Conservation (phyloP, 2,329 filamentous ascomycete genomes). For the Aspergillus tamarii region DNA sequence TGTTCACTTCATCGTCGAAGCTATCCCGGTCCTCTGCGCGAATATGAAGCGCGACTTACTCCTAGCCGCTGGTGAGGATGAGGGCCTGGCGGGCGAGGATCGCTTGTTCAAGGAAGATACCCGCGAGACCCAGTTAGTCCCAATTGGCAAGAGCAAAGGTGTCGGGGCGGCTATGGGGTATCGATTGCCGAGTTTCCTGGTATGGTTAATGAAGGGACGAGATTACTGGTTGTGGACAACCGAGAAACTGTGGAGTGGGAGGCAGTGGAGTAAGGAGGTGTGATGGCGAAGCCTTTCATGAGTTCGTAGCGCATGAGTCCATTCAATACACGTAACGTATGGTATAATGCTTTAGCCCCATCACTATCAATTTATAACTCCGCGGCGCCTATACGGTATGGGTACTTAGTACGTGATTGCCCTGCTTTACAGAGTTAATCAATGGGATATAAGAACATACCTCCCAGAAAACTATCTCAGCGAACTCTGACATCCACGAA, state of each 20-base stretch:
- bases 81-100: constrained; percentile 28
- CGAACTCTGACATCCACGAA: neutral
- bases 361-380: neutral
- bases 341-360: neutral
- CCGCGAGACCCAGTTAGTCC: constrained; percentile 52
- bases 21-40: constrained; percentile 49
- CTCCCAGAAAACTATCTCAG: neutral
- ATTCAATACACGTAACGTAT: neutral
- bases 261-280: constrained; percentile 52
- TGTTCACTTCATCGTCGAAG: constrained; percentile 47
- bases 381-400: neutral
- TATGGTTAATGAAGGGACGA: constrained; percentile 56
- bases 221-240: constrained; percentile 59
- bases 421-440: too few species aligned
- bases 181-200: constrained; percentile 47
- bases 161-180: constrained; percentile 52
- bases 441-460: neutral
- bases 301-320: neutral
- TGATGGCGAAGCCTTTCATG: constrained; percentile 26
- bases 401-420: neutral
- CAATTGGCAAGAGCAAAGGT: constrained; percentile 50
- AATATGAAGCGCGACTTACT: constrained; percentile 55
- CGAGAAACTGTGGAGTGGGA: constrained; percentile 53
- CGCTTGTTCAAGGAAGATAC: constrained; percentile 47
- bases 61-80: constrained; percentile 32